These are phyloP conservation scores for Lentinula novae-zelandiae DNA, from an alignment of 1,284 basidiomycete genomes.

Conservation along the genomic window DNA sequence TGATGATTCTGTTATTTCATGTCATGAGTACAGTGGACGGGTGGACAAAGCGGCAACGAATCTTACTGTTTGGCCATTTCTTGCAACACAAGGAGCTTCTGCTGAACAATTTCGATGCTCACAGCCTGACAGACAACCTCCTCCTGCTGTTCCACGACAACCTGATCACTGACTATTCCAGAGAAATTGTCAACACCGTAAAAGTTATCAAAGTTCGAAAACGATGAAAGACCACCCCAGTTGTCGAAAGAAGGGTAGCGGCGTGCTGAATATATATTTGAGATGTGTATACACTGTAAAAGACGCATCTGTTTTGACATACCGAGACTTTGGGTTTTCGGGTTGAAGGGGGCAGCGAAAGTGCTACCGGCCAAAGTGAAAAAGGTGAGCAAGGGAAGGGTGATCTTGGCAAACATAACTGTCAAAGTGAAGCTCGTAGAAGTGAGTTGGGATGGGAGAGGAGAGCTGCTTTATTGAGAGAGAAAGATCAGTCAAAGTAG, in stretches of 20 bases:
- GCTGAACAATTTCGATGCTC: constrained; percentile 16
- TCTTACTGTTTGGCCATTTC: constrained; percentile 28
- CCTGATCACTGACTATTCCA: constrained; percentile 27
- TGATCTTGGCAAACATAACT: constrained; percentile 4
- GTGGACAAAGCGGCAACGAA: background rate
- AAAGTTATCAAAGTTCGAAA: constrained; percentile 37
- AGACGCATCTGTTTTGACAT: background rate
- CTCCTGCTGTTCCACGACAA: constrained; percentile 27
- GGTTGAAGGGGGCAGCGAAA: constrained; percentile 3
- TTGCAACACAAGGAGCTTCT: constrained; percentile 16
- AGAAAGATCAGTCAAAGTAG: background rate
- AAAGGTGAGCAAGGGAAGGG: constrained; percentile 6
- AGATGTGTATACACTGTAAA: background rate
- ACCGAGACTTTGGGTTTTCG: constrained; percentile 6
- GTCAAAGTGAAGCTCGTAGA: background rate
- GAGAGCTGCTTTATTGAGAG: background rate
- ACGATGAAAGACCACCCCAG: constrained; percentile 32
- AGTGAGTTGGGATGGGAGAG: too few relatives aligned
- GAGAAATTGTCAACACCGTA: constrained; percentile 37
- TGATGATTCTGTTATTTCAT: constrained; percentile 29
- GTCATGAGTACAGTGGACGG: background rate
- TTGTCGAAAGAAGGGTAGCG: constrained; percentile 28
- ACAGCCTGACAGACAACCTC: constrained; percentile 15
- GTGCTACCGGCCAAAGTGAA: constrained; percentile 7
- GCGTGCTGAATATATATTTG: background rate